phyloP scores from a whole-genome alignment of 805 yeast genomes.

The Saccharomycopsis fermentans region DNA sequence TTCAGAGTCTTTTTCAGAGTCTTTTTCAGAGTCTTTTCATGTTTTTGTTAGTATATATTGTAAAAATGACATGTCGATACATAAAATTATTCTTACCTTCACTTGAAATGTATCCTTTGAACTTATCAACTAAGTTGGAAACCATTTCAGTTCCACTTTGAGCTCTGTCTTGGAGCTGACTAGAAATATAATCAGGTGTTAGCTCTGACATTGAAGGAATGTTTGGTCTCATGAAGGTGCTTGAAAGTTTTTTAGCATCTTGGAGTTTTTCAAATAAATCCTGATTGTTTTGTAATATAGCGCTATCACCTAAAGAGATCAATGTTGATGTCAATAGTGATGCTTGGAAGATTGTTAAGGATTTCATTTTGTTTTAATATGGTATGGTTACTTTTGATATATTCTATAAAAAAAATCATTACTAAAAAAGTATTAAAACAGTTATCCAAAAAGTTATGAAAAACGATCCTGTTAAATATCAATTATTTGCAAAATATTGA shows the following conservation, averaged over 20 bases:
- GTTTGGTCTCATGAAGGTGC: background rate
- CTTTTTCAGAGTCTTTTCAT: background rate
- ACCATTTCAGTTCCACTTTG: background rate
- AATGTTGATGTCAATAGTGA: background rate
- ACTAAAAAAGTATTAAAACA: background rate
- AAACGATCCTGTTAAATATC: background rate
- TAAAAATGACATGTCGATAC: background rate
- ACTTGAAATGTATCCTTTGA: background rate
- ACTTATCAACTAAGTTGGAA: background rate
- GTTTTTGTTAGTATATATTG: background rate
- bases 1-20: too few species aligned
- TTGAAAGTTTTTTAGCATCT: background rate
- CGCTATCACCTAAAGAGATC: background rate
- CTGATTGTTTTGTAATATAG: background rate
- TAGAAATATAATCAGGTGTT: background rate
- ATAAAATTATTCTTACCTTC: background rate
- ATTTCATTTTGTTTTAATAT: background rate
- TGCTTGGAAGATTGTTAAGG: background rate
- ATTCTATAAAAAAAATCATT: background rate
- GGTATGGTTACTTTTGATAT: background rate
- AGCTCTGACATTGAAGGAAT: background rate
- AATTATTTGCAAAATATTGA: background rate
- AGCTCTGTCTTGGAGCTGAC: background rate
- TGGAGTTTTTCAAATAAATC: background rate
- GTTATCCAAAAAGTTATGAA: background rate